These are phyloP conservation scores for Paramicrosporidium saccamoebae DNA, from an alignment of 371 early-diverging fungal species.

Conservation along the genomic window DNA sequence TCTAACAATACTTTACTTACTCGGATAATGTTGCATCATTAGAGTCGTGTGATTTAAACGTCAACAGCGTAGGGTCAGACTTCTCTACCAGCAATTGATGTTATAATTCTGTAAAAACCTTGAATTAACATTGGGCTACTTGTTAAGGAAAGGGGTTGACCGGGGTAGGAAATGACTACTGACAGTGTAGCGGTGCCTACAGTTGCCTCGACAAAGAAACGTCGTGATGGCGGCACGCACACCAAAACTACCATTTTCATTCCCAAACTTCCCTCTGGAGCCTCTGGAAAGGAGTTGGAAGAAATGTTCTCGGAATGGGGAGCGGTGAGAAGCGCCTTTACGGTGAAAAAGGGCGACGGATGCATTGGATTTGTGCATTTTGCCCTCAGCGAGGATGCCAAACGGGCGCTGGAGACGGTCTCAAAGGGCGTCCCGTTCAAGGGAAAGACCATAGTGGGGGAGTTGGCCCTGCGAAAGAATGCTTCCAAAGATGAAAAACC, in stretches of 20 bases:
- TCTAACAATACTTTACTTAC: no score
- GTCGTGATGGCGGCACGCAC: no score
- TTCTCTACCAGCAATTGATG: no score
- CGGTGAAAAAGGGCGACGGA: constrained; percentile 14
- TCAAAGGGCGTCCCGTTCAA: constrained; percentile 21
- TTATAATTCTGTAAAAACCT: no score
- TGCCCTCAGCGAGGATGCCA: constrained; percentile 58
- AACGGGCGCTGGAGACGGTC: constrained; percentile 31
- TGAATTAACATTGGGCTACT: no score
- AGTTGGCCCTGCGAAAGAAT: constrained; percentile 27
- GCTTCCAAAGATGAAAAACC: constrained; percentile 3
- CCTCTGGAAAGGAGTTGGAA: constrained; percentile 39
- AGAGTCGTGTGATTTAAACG: no score
- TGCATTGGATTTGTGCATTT: constrained; percentile 45
- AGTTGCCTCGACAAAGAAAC: no score
- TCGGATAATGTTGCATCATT: no score
- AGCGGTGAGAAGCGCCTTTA: constrained; percentile 58
- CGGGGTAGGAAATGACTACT: no score
- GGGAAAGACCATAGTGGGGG: constrained; percentile 23
- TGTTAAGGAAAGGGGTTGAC: no score
- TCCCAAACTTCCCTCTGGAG: constrained; percentile 36
- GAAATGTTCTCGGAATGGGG: constrained; percentile 58
- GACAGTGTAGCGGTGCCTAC: no score
- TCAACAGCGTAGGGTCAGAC: no score
- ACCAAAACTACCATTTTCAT: constrained; percentile 46